Percentiles rank a stretch among this genome's conserved stretches.
phyloP scores from a whole-genome alignment of 441 rosid species.

The Gossypium gossypioides region DNA sequence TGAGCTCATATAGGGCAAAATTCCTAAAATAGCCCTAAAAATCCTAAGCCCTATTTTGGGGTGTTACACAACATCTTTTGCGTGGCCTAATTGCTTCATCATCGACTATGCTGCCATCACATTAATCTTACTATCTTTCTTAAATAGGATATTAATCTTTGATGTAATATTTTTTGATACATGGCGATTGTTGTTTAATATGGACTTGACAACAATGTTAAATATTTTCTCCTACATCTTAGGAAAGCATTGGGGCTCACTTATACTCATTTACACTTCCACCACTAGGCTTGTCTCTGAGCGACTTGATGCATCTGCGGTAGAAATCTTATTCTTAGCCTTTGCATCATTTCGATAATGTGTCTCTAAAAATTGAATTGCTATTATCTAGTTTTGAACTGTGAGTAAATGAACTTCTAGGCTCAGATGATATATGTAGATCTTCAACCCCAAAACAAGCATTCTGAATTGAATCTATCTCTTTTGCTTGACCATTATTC shows the following conservation, averaged over 20 bases:
- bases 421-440: constrained; percentile 33
- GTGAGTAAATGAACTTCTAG: constrained; percentile 35
- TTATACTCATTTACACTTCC: constrained; percentile 20
- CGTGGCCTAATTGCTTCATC: constrained; percentile 80
- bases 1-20: no score
- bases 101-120: constrained; percentile 69
- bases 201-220: constrained; percentile 16
- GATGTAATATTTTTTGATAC: constrained; percentile 16
- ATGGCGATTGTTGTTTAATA: constrained; percentile 23
- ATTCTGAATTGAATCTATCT: constrained; percentile 37
- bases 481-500: constrained; percentile 30
- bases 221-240: constrained; percentile 27
- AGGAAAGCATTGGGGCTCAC: constrained; percentile 25
- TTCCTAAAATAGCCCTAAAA: no score
- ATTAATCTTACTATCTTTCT: constrained; percentile 85
- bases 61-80: constrained; percentile 44
- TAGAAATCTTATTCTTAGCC: constrained; percentile 10
- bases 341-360: constrained; percentile 21
- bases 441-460: constrained; percentile 41
- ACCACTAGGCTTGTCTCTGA: constrained; percentile 28
- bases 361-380: constrained; percentile 22
- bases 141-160: constrained; percentile 81
- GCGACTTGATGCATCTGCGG: constrained; percentile 17
- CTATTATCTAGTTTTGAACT: constrained; percentile 24
- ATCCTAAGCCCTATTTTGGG: no score